Conservation (phyloP, 768 basidiomycete species). For the Lactifluus piperatus region DNA sequence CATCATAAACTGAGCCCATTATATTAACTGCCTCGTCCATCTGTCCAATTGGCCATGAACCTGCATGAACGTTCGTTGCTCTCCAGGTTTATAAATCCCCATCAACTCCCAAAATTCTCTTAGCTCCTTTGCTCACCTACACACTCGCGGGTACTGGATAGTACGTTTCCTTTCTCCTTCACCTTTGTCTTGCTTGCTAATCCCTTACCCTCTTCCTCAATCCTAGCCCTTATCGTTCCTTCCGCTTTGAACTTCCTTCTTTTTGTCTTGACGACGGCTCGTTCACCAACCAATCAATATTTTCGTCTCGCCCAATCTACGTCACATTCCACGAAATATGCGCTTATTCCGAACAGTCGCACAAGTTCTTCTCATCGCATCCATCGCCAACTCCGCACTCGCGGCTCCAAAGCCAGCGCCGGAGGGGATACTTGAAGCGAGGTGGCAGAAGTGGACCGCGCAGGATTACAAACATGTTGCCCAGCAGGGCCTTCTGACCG, state of each 20-base stretch:
- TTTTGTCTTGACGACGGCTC: not conserved
- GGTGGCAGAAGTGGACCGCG: too few species aligned
- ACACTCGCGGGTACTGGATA: conserved; percentile 5
- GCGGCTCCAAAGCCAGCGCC: not conserved
- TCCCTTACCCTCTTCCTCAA: not conserved
- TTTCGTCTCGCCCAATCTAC: not conserved
- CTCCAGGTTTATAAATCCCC: not conserved
- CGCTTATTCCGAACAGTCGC: not conserved
- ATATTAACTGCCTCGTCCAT: too few species aligned
- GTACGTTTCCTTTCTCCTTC: not conserved
- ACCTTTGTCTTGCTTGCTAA: not conserved
- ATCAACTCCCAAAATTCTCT: too few species aligned
- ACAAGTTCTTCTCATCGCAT: not conserved
- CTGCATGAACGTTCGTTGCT: too few species aligned
- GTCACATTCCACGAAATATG: not conserved
- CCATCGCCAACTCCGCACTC: not conserved
- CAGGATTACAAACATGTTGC: too few species aligned
- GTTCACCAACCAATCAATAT: not conserved
- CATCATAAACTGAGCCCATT: too few species aligned
- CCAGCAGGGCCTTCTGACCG: not conserved
- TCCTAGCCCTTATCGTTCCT: not conserved
- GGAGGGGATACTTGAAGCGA: not conserved
- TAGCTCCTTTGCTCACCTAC: not conserved
- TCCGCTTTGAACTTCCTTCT: not conserved
- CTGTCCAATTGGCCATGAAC: too few species aligned